Evolutionary conservation across 495 filamentous ascomycete genomes (phyloP).

Genomic region (Aspergillus indologenus): DNA sequence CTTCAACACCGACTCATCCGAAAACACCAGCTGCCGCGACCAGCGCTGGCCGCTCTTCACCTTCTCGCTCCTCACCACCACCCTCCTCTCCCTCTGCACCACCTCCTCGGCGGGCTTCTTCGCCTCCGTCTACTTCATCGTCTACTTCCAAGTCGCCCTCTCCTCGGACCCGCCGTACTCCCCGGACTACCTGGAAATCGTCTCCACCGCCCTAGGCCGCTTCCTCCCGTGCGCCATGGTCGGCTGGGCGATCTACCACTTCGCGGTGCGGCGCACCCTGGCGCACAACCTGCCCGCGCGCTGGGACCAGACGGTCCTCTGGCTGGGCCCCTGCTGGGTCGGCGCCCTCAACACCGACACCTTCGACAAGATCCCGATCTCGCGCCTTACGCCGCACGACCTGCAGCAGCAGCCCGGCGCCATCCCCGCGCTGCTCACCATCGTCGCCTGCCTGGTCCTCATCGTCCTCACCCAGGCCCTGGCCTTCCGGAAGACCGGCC

Average conservation of each 20-base stretch:
- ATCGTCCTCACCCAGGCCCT: slow-evolving; percentile 60
- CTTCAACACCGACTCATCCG: slow-evolving; percentile 39
- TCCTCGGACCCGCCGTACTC: slow-evolving; percentile 64
- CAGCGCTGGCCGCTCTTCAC: slow-evolving; percentile 65
- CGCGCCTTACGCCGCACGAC: slow-evolving; percentile 69
- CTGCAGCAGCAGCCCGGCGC: slow-evolving; percentile 74
- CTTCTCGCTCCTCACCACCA: slow-evolving; percentile 61
- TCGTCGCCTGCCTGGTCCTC: slow-evolving; percentile 52
- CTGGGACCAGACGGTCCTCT: slow-evolving; percentile 70
- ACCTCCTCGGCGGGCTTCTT: slow-evolving; percentile 64
- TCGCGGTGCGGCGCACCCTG: slow-evolving; percentile 51
- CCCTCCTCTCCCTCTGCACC: slow-evolving; percentile 62
- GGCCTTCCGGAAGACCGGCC: slow-evolving; percentile 64
- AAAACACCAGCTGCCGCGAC: slow-evolving; percentile 51
- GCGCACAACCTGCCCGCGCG: slow-evolving; percentile 57
- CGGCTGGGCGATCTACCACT: slow-evolving; percentile 67
- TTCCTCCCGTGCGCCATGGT: slow-evolving; percentile 72
- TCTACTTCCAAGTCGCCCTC: slow-evolving; percentile 75
- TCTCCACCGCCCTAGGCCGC: slow-evolving; percentile 63
- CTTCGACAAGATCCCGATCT: slow-evolving; percentile 72
- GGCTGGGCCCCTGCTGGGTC: slow-evolving; percentile 74
- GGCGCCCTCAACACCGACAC: slow-evolving; percentile 75
- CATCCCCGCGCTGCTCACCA: slow-evolving; percentile 59
- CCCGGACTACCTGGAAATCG: slow-evolving; percentile 48
- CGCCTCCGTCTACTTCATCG: slow-evolving; percentile 58